Evolutionary conservation across 2,329 filamentous ascomycete species (phyloP).

Genomic region (Hypomyces rosellus): DNA sequence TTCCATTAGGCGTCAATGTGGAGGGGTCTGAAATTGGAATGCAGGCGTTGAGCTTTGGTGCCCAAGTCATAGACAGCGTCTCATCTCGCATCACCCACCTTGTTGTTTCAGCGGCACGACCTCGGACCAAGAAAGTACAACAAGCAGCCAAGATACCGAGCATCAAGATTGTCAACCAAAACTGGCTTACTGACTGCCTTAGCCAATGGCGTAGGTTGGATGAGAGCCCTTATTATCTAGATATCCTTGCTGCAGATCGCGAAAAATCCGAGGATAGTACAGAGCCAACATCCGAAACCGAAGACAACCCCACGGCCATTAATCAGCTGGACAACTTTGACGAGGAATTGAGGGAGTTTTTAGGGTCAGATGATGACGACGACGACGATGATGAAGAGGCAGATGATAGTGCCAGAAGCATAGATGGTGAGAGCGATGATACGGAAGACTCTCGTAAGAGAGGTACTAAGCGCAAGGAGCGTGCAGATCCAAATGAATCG

Average conservation of each 20-base stretch:
- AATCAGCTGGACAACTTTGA: constrained; percentile 52
- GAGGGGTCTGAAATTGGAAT: constrained; percentile 78
- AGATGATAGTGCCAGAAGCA: constrained; percentile 16
- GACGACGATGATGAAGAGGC: constrained; percentile 30
- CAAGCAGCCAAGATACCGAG: constrained; percentile 72
- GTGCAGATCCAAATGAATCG: constrained; percentile 24
- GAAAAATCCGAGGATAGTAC: constrained; percentile 27
- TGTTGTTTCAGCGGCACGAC: constrained; percentile 62
- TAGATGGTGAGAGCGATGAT: constrained; percentile 23
- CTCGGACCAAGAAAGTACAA: constrained; percentile 84
- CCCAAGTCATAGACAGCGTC: constrained; percentile 52
- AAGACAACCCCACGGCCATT: constrained; percentile 23
- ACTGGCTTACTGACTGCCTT: constrained; percentile 83
- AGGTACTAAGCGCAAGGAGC: constrained; percentile 28
- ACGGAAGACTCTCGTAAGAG: constrained; percentile 21
- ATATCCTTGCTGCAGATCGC: constrained; percentile 65
- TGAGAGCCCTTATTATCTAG: constrained; percentile 70
- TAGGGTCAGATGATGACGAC: constrained; percentile 50
- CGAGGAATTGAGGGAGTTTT: constrained; percentile 70
- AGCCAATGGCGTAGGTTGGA: constrained; percentile 76
- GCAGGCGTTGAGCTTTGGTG: constrained; percentile 83
- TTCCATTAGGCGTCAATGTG: constrained; percentile 74
- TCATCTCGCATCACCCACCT: constrained; percentile 64
- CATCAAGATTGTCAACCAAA: constrained; percentile 86
- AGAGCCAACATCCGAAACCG: constrained; percentile 26